Evolutionary conservation across 768 basidiomycete species (phyloP), one percentile per base, ranked within the genome.

Genomic region (Cubamyces sp.): DNA sequence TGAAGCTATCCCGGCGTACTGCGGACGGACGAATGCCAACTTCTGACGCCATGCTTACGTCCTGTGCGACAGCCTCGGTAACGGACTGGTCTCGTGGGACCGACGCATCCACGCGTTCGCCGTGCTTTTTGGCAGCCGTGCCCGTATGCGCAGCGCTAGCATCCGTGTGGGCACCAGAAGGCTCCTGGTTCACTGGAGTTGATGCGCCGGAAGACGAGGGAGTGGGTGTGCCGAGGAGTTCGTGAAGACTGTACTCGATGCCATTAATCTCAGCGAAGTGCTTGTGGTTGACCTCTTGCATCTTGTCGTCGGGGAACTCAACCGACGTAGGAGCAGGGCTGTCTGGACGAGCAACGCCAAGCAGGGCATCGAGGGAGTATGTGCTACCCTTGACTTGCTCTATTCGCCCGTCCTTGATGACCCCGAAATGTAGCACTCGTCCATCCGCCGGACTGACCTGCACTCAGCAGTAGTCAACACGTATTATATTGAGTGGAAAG

Each of bases 331-430:
- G 75, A 1, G 80, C 71, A 4, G 77, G 74, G 8, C 83, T 75
- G 18, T 74, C 72, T 0, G 82, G 78, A 7, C 77, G 78, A 60
- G 90, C 85, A 34, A 88, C 81, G 40, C 97, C 97, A 16, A 99
- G 86, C 0, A 99, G 80, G 0, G 96, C 95, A 64, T 97, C 92
- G 14, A 99, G 84, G 1, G 95, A 97, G 71, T 99, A 99, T 0
- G 94, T 97, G 65, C 96, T 90, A 16, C 97, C 97, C 75, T 99
- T 99, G 71, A 99, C 93, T 75, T 98, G 96, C 72, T 97, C 96
- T 54, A 99, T 92, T 26, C 85, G 85, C 51, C 86, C 79, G 67
- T 86, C 84, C 55, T 84, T 75, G 64, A 99, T 91, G 0, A 85
- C 86, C 37, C 97, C 97, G 68, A 95, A 94, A 73, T 98, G 96